Evolutionary conservation across 2,329 filamentous ascomycete genomes (phyloP).

Genomic region (Sclerotinia spermophila): DNA sequence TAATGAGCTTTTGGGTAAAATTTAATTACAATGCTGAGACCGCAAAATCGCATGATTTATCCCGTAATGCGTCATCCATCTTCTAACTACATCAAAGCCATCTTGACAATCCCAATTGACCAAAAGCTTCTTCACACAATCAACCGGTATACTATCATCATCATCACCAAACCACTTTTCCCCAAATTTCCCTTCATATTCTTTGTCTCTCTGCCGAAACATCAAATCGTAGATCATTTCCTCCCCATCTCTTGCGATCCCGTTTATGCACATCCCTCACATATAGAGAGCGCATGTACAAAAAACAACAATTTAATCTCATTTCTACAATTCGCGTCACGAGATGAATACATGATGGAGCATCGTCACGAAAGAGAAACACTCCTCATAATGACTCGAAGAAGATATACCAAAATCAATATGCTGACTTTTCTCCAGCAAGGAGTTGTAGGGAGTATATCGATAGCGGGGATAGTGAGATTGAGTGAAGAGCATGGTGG

Average conservation of each 20-base stretch:
- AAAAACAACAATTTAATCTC: background rate
- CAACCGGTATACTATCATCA: background rate
- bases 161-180: background rate
- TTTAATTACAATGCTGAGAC: rapidly evolving
- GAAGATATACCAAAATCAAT: background rate
- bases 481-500: background rate
- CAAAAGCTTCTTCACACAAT: background rate
- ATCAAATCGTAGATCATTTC: background rate
- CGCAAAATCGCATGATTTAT: background rate
- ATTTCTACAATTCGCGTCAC: background rate
- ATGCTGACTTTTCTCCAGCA: background rate
- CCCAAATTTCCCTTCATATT: background rate
- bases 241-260: background rate
- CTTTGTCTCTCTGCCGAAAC: background rate
- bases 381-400: background rate
- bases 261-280: background rate
- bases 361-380: background rate
- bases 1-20: background rate
- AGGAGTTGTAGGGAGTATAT: background rate
- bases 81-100: background rate
- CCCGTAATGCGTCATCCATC: background rate
- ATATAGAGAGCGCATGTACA: background rate
- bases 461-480: background rate
- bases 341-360: background rate
- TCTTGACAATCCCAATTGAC: background rate